Conservation (phyloP, 495 filamentous ascomycete genomes). For the Penicillium samsonianum region DNA sequence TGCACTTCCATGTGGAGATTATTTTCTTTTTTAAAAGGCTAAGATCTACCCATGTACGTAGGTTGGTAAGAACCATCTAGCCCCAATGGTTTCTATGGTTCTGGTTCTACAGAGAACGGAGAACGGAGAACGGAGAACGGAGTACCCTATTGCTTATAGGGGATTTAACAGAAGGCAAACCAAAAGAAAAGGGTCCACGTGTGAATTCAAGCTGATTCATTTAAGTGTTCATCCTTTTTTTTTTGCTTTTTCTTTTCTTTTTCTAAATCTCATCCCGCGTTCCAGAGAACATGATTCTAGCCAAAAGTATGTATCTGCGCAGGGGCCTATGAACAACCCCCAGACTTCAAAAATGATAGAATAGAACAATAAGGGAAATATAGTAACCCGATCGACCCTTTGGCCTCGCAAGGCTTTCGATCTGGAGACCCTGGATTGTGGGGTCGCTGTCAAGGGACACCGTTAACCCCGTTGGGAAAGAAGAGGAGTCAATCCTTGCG, state of each 20-base stretch:
- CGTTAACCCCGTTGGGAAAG: conserved; percentile 15
- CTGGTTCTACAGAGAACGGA: no score
- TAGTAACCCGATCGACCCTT: conserved; percentile 7
- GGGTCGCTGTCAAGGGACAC: conserved; percentile 19
- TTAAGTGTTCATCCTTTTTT: no score
- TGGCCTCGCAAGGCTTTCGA: conserved; percentile 17
- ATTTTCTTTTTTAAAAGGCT: not conserved
- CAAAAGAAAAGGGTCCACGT: no score
- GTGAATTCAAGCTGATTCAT: not conserved
- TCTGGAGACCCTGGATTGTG: conserved; percentile 20
- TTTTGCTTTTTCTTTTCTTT: not conserved
- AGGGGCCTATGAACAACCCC: conserved; percentile 3
- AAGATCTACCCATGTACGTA: no score
- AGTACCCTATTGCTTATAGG: not conserved
- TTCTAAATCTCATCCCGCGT: conserved; percentile 3
- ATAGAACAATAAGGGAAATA: not conserved
- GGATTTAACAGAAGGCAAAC: not conserved
- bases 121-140: no score
- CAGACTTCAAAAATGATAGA: not conserved
- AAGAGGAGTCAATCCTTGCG: conserved; percentile 8
- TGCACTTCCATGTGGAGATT: conserved; percentile 3
- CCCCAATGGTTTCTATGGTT: not conserved
- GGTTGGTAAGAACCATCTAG: not conserved
- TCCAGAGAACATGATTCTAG: conserved; percentile 1
- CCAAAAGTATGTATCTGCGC: conserved; percentile 1